Conservation (phyloP, 306 rosid species). For the Rosa persica region DNA sequence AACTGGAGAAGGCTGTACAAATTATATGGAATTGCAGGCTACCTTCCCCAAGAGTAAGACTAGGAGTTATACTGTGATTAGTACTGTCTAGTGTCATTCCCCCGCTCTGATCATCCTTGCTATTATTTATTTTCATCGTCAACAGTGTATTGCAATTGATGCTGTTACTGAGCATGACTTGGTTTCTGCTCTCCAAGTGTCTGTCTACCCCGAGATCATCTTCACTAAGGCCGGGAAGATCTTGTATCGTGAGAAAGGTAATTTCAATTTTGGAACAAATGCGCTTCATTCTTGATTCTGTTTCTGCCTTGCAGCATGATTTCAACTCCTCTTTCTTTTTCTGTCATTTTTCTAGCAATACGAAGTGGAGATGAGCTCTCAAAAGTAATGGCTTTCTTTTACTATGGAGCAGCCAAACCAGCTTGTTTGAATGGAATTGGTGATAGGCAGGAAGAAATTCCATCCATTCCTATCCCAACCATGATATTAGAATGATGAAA, state of each 20-base stretch:
- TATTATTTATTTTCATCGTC: slow-evolving; percentile 2
- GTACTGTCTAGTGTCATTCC: slow-evolving; percentile 4
- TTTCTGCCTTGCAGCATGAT: slow-evolving; percentile 6
- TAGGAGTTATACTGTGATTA: slow-evolving; percentile 19
- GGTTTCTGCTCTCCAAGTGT: slow-evolving; percentile 66
- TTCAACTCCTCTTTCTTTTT: slow-evolving; percentile 15
- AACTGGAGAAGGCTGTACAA: slow-evolving; percentile 77
- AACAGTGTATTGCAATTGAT: slow-evolving; percentile 82
- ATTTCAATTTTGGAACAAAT: background rate
- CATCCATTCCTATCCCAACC: slow-evolving; percentile 45
- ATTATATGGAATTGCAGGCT: slow-evolving; percentile 91
- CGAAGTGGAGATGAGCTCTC: slow-evolving; percentile 81
- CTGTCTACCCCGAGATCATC: slow-evolving; percentile 75
- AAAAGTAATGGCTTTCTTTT: slow-evolving; percentile 86
- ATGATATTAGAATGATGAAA: slow-evolving; percentile 20
- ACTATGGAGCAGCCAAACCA: slow-evolving; percentile 81
- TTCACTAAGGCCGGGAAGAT: slow-evolving; percentile 88
- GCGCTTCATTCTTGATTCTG: slow-evolving; percentile 2
- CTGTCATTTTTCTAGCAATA: slow-evolving; percentile 43
- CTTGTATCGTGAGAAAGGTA: slow-evolving; percentile 82
- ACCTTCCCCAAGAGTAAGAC: slow-evolving; percentile 92
- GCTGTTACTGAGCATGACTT: slow-evolving; percentile 78
- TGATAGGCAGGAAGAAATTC: slow-evolving; percentile 57
- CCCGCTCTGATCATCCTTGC: slow-evolving; percentile 2
- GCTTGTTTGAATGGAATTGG: slow-evolving; percentile 45